Evolutionary conservation across 2,329 filamentous ascomycete genomes (phyloP), one percentile per base, ranked within the genome.

Genomic region (Aspergillus sp.): DNA sequence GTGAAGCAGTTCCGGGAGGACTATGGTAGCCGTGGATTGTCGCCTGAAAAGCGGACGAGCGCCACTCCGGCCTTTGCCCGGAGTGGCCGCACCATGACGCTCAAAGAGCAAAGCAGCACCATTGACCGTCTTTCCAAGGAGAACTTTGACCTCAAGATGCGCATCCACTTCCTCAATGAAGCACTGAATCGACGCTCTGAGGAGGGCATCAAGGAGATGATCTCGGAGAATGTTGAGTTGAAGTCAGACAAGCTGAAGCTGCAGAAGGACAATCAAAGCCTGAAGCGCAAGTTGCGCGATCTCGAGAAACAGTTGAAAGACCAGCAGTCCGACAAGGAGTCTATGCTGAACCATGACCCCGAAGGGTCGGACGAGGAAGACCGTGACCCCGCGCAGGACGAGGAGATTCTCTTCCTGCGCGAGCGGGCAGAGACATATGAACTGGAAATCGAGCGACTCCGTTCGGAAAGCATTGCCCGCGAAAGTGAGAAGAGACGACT

Each of bases 61-160:
- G 78, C 83, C 25, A 82, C 82, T 0, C 77, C 82, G 3, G 74
- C 73, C 5, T 76, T 82, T 57, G 79, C 81, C 30, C 82, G 86
- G 47, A 82, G 83, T 48, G 87, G 88, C 19, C 88, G 85, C 70
- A 91, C 86, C 67, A 81, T 99, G 77, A 98, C 95, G 0, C 81
- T 99, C 42, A 98, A 97, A 75, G 95, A 99, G 77, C 95, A 99
- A 77, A 96, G 94, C 73, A 96, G 90, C 77, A 98, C 94, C 13
- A 97, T 99, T 65, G 95, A 99, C 76, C 88, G 93, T 61, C 83
- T 98, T 2, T 96, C 92, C 62, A 99, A 99, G 78, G 95, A 99
- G 75, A 99, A 99, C 66, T 99, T 98, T 73, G 94, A 97, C 73
- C 80, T 98, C 58, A 97, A 98, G 77, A 88, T 98, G 77, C 96